Conservation (phyloP, 1,284 basidiomycete species). For the Boletus hoseneyae region DNA sequence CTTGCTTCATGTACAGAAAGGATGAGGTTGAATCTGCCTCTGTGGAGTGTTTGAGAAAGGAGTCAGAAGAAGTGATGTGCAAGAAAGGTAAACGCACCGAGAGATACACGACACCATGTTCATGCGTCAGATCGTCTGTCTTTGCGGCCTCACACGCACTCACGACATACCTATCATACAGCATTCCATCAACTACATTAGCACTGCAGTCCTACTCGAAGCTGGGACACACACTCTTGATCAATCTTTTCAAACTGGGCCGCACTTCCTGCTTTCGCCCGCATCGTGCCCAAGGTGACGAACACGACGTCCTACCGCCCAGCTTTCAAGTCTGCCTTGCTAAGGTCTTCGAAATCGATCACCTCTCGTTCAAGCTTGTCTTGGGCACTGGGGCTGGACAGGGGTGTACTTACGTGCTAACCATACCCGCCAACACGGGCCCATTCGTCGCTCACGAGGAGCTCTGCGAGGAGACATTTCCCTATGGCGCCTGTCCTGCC, state of each 20-base stretch:
- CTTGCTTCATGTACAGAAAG: slow-evolving; percentile 51
- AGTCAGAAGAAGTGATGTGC: background rate
- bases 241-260: slow-evolving; percentile 73
- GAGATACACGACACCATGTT: slow-evolving; percentile 65
- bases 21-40: slow-evolving; percentile 48
- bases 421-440: slow-evolving; percentile 64
- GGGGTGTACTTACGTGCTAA: slow-evolving; percentile 47
- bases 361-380: slow-evolving; percentile 55
- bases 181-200: background rate
- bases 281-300: slow-evolving; percentile 61
- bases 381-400: background rate
- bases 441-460: slow-evolving; percentile 53
- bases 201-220: background rate
- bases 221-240: slow-evolving; percentile 48
- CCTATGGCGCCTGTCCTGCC: slow-evolving; percentile 67
- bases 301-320: slow-evolving; percentile 68
- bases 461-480: slow-evolving; percentile 50
- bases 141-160: slow-evolving; percentile 65
- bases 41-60: slow-evolving; percentile 34
- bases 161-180: slow-evolving; percentile 58
- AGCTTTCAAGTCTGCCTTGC: slow-evolving; percentile 45
- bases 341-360: slow-evolving; percentile 66
- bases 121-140: slow-evolving; percentile 37
- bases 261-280: slow-evolving; percentile 56
- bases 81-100: slow-evolving; percentile 45